A percentile compares a stretch with the other conserved stretches of the same genome.
Evolutionary conservation across 1,284 basidiomycete genomes (phyloP).

Genomic region (Moniliophthora roreri): DNA sequence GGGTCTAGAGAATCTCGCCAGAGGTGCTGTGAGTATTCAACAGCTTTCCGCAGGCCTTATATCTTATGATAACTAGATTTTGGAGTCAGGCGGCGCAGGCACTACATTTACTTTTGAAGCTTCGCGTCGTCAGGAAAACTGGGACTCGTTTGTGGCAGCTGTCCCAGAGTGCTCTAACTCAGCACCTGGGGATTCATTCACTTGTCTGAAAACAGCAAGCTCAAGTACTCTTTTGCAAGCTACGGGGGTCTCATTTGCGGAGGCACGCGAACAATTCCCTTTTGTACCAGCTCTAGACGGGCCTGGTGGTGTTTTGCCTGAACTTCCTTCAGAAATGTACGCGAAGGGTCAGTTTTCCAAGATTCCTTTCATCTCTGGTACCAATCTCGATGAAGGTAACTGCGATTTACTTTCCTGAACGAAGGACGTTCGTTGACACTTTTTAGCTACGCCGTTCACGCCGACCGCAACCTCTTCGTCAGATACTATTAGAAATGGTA

Average conservation of each 20-base stretch:
- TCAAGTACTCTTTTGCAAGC: not conserved
- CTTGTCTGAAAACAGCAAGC: not conserved
- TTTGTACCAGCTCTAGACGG: not conserved
- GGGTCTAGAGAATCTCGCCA: not conserved
- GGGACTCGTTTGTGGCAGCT: not conserved
- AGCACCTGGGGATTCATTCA: not conserved
- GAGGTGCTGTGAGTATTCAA: not conserved
- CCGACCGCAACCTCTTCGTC: not conserved
- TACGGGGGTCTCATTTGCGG: not conserved
- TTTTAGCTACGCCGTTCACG: not conserved
- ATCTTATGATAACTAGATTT: not conserved
- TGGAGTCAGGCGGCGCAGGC: not conserved
- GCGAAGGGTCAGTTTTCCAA: not conserved
- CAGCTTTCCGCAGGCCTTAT: not conserved
- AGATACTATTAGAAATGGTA: not conserved
- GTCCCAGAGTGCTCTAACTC: not conserved
- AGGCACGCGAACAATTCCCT: slow-evolving; percentile 1
- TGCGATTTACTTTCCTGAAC: not conserved
- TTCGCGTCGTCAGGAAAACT: not conserved
- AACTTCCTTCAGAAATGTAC: not conserved
- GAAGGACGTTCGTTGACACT: not conserved
- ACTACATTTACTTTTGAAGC: not conserved
- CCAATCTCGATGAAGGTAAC: not conserved
- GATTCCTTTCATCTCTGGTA: slow-evolving; percentile 3
- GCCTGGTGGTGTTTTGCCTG: not conserved